These are phyloP conservation scores for Phytophthora sansomeana DNA, from an alignment of 352 stramenopile genomes.

Conservation along the genomic window DNA sequence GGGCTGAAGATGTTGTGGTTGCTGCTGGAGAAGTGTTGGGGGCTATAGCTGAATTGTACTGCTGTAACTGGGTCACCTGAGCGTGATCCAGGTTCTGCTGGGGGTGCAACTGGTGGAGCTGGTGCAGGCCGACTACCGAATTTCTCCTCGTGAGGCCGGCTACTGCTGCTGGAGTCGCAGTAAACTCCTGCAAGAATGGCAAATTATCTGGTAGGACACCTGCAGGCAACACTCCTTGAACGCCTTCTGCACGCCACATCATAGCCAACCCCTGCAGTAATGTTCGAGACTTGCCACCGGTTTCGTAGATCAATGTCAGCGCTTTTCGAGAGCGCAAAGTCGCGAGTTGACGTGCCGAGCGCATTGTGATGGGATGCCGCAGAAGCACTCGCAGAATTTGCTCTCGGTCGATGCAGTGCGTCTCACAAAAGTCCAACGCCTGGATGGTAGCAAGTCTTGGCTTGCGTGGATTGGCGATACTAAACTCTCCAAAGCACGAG, in stretches of 20 bases:
- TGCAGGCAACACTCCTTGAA: slow-evolving; percentile 53
- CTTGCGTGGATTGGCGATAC: slow-evolving; percentile 75
- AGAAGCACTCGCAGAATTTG: slow-evolving; percentile 60
- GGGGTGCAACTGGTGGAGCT: slow-evolving; percentile 12
- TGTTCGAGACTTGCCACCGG: slow-evolving; percentile 60
- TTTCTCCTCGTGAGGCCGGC: neutral
- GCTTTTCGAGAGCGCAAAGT: slow-evolving; percentile 64
- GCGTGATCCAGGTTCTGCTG: slow-evolving; percentile 13
- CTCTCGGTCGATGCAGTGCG: slow-evolving; percentile 63
- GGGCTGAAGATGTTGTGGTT: neutral
- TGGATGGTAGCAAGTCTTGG: slow-evolving; percentile 79
- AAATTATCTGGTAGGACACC: slow-evolving; percentile 41
- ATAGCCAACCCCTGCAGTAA: slow-evolving; percentile 69
- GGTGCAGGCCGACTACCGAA: slow-evolving; percentile 3
- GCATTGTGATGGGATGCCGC: slow-evolving; percentile 64
- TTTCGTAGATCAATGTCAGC: slow-evolving; percentile 62
- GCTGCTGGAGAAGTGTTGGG: neutral
- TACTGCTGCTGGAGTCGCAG: neutral
- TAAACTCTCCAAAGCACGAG: slow-evolving; percentile 85
- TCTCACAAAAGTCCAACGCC: slow-evolving; percentile 84
- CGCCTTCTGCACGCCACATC: slow-evolving; percentile 66
- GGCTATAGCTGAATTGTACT: neutral
- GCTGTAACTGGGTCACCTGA: slow-evolving; percentile 14
- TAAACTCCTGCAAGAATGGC: slow-evolving; percentile 59
- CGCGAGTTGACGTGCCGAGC: slow-evolving; percentile 64